Base-by-base conservation (phyloP, 202 grass and related monocot genomes). In the Schoenoplectus tabernaemontani region DNA sequence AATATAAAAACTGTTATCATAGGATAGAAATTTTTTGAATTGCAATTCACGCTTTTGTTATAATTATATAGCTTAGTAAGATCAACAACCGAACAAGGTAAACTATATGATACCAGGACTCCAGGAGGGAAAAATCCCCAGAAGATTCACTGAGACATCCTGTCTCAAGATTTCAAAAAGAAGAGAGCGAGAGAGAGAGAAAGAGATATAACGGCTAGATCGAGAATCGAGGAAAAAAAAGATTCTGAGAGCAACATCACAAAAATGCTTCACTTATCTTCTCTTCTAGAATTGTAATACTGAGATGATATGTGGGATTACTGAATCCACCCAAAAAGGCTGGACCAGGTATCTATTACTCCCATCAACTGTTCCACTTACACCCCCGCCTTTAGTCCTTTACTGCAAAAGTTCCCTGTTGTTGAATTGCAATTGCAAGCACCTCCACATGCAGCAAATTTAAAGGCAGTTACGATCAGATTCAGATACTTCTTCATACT, bases 321-420 rank as follows among this genome's bases (percentile, higher is more conserved):
- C 77, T 79, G 77, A 61, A 79, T 79, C 77, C 77, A 79, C 77
- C 77, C 77, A 60, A 64, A 44, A 79, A 79, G 56, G 39, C 77
- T 79, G 77, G 77, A 79, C 77, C 77, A 79, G 56, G 77, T 79
- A 79, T 79, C 58, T 79, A 39, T 63, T 71, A 71, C 47, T 71
- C 67, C 47, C 19, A 32, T 78, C 53, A 78, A 39, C 33, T 78
- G 51, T 11, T 37, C 57, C 50, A 77, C 78, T 69, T 53, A 16
- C 42, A 80, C 16, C 17, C 0, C 78, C 22, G 8, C n/a, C n/a
- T n/a, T n/a, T n/a, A n/a, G n/a, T n/a, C 46, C 47, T 39, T 32
- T 32, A 67, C 47, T 80, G 77, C 78, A 38, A 81, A 65, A n/a
- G 37, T 4, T 39, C 19, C 15, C 80, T 65, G 26, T 48, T 4